phyloP scores from a whole-genome alignment of 2,329 filamentous ascomycete genomes.

The Ascomycota sp. region DNA sequence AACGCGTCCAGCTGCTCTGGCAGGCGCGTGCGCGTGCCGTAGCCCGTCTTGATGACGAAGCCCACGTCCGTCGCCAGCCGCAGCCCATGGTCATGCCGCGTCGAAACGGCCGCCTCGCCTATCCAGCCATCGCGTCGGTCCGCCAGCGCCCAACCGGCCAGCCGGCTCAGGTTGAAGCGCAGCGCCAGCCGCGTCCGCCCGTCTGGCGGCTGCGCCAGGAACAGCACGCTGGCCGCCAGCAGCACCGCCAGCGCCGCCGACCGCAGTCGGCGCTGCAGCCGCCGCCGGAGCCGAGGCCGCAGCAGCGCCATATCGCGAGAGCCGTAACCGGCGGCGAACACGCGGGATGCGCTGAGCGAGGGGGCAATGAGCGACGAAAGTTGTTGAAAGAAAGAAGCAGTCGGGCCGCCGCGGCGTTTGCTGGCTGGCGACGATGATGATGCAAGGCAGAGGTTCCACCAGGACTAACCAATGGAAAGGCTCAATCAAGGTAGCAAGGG shows the following conservation, averaged over 20 bases:
- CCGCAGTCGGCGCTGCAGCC: neutral
- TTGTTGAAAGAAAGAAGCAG: no score
- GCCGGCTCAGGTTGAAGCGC: slow-evolving; percentile 13
- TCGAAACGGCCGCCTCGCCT: slow-evolving; percentile 21
- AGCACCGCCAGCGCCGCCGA: neutral
- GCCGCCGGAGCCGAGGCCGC: no score
- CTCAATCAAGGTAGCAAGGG: no score
- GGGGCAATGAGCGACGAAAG: no score
- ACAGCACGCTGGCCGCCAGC: slow-evolving; percentile 3
- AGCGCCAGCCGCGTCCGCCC: slow-evolving; percentile 13
- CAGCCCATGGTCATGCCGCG: slow-evolving; percentile 19
- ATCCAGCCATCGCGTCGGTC: slow-evolving; percentile 5
- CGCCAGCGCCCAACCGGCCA: slow-evolving; percentile 11
- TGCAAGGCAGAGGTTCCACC: no score
- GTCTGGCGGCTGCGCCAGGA: slow-evolving; percentile 9
- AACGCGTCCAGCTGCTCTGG: slow-evolving; percentile 25
- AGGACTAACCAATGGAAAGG: no score
- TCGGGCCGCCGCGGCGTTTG: no score
- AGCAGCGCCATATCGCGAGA: neutral
- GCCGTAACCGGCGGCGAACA: no score
- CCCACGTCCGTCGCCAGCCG: slow-evolving; percentile 25
- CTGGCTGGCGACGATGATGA: no score
- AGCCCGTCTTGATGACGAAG: slow-evolving; percentile 34
- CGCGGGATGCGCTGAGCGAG: no score
- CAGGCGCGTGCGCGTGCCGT: slow-evolving; percentile 29